Conservation (phyloP, 108 stramenopile genomes). For the Pseudonitzschia multiseries region DNA sequence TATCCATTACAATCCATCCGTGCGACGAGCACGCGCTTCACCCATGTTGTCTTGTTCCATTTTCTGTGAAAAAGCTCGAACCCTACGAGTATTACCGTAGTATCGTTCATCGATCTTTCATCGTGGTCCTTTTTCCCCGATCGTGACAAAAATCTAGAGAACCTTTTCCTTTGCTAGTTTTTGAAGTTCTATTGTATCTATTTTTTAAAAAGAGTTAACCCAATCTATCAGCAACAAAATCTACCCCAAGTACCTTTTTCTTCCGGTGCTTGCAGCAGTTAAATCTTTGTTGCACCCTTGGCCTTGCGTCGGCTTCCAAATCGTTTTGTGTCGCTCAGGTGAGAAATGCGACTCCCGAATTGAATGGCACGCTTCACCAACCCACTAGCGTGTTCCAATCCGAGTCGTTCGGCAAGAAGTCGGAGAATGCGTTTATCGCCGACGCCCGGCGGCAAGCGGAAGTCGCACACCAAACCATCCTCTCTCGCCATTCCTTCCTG, state of each 20-base stretch:
- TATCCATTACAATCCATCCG: too few relatives aligned
- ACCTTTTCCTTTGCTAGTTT: too few relatives aligned
- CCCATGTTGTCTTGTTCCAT: background rate
- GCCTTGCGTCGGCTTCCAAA: conserved; percentile 87
- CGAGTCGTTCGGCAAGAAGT: conserved; percentile 57
- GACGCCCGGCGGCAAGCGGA: conserved; percentile 62
- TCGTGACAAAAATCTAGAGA: too few relatives aligned
- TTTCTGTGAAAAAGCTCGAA: background rate
- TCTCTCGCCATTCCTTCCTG: conserved; percentile 4
- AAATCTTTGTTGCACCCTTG: conserved; percentile 40
- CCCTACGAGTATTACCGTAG: too few relatives aligned
- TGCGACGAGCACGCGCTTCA: background rate
- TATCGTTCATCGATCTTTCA: too few relatives aligned
- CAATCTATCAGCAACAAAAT: too few relatives aligned
- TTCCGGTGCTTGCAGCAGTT: background rate
- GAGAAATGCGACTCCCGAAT: conserved; percentile 91
- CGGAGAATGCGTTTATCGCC: conserved; percentile 91
- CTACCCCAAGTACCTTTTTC: too few relatives aligned
- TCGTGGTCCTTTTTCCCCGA: too few relatives aligned
- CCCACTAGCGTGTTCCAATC: conserved; percentile 32
- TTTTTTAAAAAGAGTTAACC: too few relatives aligned
- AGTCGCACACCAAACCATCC: conserved; percentile 53
- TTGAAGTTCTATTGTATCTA: too few relatives aligned
- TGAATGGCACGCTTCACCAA: conserved; percentile 94
- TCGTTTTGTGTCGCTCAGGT: conserved; percentile 73